These are phyloP conservation scores for Scheffersomyces titani DNA, from an alignment of 1,139 yeast species.

Conservation along the genomic window DNA sequence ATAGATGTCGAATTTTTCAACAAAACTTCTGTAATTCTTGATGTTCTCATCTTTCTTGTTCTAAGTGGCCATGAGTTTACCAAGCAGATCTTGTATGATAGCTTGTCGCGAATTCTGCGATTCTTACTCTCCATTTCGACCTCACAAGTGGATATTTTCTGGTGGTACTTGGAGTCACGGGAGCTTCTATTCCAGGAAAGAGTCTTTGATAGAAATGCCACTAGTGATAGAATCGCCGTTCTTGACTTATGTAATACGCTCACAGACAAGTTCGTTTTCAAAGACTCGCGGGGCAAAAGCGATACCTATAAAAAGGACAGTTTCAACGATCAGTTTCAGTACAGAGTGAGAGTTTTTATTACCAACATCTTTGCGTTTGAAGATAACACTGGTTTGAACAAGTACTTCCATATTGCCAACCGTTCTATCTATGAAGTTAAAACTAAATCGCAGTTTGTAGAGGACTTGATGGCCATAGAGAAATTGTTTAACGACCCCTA, in stretches of 20 bases:
- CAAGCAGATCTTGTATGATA: conserved; percentile 26
- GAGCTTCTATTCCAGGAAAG: conserved; percentile 17
- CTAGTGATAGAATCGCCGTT: conserved; percentile 40
- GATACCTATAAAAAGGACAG: conserved; percentile 40
- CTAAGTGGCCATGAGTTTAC: conserved; percentile 10
- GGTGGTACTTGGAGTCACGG: conserved; percentile 42
- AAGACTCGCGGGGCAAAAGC: conserved; percentile 19
- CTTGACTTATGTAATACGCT: conserved; percentile 41
- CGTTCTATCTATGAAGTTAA: conserved; percentile 26
- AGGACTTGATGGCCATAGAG: conserved; percentile 34
- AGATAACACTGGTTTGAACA: conserved; percentile 50
- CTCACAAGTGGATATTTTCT: conserved; percentile 26
- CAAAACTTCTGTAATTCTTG: conserved; percentile 22
- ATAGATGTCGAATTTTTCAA: conserved; percentile 11
- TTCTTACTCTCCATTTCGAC: conserved; percentile 23
- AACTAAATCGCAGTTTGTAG: conserved; percentile 27
- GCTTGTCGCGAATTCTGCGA: conserved; percentile 21
- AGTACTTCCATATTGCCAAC: conserved; percentile 36
- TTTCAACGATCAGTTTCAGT: conserved; percentile 40
- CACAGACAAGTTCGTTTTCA: conserved; percentile 31
- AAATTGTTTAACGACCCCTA: conserved; percentile 41
- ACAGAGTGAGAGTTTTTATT: conserved; percentile 37
- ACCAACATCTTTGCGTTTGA: conserved; percentile 38
- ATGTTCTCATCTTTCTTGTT: conserved; percentile 22
- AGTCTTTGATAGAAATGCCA: conserved; percentile 29